A percentile compares a stretch with the other conserved stretches of the same genome.
Conservation (phyloP, 371 early-diverging fungal species). For the Blastocladiella emersonii region DNA sequence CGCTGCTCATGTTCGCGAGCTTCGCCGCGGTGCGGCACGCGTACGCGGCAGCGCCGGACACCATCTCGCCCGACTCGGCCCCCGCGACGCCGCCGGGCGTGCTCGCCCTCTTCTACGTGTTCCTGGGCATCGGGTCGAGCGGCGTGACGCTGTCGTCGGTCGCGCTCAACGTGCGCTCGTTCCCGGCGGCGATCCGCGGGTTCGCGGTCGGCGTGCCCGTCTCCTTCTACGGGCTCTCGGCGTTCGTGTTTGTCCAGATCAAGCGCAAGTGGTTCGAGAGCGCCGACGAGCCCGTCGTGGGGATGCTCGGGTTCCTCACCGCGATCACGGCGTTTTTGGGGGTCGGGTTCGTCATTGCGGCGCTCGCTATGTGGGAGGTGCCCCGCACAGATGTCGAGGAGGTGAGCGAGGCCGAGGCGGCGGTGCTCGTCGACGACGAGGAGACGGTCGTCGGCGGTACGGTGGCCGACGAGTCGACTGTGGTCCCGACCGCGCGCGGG, state of each 20-base stretch:
- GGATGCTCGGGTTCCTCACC: background rate
- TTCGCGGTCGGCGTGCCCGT: conserved; percentile 4
- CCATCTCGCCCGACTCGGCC: too few species aligned
- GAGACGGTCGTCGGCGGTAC: background rate
- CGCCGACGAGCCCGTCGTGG: background rate
- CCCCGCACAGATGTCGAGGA: too few species aligned
- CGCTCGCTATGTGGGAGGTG: background rate
- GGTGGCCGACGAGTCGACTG: too few species aligned
- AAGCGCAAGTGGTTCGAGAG: background rate
- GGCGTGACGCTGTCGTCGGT: background rate
- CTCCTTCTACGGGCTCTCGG: conserved; percentile 3
- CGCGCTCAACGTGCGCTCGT: background rate
- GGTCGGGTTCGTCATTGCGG: background rate
- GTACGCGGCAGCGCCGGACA: too few species aligned
- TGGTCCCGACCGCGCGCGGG: too few species aligned
- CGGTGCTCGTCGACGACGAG: background rate
- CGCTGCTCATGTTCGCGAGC: background rate
- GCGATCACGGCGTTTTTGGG: background rate
- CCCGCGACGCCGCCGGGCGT: too few species aligned
- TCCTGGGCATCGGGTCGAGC: background rate
- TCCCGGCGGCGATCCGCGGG: background rate
- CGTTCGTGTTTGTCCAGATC: conserved; percentile 2
- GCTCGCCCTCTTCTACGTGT: background rate
- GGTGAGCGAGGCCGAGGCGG: background rate
- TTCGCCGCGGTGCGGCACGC: background rate